A percentile compares a stretch with the other conserved stretches of the same genome.
Conservation (phyloP, 2,329 filamentous ascomycete species). For the Talaromyces sp. region DNA sequence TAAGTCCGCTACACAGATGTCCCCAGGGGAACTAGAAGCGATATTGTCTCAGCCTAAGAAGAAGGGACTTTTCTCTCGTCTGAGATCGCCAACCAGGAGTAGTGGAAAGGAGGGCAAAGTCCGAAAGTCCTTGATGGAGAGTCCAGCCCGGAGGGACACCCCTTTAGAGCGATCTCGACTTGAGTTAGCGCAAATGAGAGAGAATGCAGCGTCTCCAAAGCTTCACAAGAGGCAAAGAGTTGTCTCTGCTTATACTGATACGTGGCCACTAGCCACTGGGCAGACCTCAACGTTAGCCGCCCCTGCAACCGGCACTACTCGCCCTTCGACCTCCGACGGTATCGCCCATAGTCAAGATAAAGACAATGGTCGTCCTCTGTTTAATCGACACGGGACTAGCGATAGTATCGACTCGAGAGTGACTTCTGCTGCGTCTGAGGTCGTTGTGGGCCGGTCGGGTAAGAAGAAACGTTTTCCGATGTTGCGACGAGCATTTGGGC, state of each 20-base stretch:
- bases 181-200: conserved; percentile 40
- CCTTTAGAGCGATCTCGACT: conserved; percentile 57
- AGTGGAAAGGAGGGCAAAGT: conserved; percentile 42
- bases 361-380: conserved; percentile 7
- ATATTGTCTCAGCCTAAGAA: conserved; percentile 31
- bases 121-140: conserved; percentile 55
- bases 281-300: background rate
- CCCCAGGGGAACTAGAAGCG: conserved; percentile 34
- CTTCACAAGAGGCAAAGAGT: conserved; percentile 25
- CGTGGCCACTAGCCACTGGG: conserved; percentile 1
- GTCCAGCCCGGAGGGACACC: conserved; percentile 60
- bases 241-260: background rate
- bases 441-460: conserved; percentile 34
- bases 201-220: conserved; percentile 27
- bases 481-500: conserved; percentile 44
- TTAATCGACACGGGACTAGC: conserved; percentile 12
- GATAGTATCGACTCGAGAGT: conserved; percentile 19
- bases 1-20: conserved; percentile 49
- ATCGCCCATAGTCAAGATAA: conserved; percentile 12
- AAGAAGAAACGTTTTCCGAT: conserved; percentile 47
- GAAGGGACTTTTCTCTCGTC: conserved; percentile 27
- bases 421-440: conserved; percentile 23
- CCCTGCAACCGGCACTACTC: background rate
- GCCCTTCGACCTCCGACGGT: conserved; percentile 19
- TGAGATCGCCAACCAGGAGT: conserved; percentile 30